Conservation (phyloP, 192 early-diverging fungal species). For the Coemansia asiatica region DNA sequence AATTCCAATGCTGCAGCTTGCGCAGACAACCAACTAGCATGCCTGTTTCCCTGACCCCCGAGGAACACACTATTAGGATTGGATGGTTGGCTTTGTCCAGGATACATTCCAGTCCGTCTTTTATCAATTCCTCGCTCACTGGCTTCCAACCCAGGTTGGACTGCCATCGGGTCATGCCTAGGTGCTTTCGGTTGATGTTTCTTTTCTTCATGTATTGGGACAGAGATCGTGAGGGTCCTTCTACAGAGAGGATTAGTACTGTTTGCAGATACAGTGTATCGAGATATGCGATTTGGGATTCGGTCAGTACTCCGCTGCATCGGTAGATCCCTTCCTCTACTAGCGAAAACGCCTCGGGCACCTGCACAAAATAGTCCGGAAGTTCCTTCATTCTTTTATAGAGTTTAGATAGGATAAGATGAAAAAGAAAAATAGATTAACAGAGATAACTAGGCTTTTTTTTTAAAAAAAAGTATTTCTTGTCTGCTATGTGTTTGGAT, state of each 20-base stretch:
- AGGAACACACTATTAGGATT: constrained; percentile 89
- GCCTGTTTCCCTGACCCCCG: constrained; percentile 93
- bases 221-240: constrained; percentile 75
- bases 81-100: constrained; percentile 81
- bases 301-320: constrained; percentile 69
- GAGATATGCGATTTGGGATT: constrained; percentile 76
- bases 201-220: constrained; percentile 73
- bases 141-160: constrained; percentile 82
- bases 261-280: constrained; percentile 76
- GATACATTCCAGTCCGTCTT: constrained; percentile 88
- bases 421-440: too few relatives aligned
- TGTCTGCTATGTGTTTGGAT: too few relatives aligned
- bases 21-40: constrained; percentile 89
- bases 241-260: constrained; percentile 78
- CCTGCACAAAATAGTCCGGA: constrained; percentile 50
- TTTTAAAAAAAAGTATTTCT: too few relatives aligned
- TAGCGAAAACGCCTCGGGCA: constrained; percentile 84
- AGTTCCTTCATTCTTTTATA: constrained; percentile 38
- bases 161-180: constrained; percentile 69
- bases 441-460: too few relatives aligned
- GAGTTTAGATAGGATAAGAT: neutral
- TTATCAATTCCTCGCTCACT: constrained; percentile 91
- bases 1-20: constrained; percentile 94
- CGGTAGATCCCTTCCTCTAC: constrained; percentile 90
- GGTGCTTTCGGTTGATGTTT: constrained; percentile 66